phyloP scores from a whole-genome alignment of 1,139 yeast genomes.

The Meyerozyma elateridarum region DNA sequence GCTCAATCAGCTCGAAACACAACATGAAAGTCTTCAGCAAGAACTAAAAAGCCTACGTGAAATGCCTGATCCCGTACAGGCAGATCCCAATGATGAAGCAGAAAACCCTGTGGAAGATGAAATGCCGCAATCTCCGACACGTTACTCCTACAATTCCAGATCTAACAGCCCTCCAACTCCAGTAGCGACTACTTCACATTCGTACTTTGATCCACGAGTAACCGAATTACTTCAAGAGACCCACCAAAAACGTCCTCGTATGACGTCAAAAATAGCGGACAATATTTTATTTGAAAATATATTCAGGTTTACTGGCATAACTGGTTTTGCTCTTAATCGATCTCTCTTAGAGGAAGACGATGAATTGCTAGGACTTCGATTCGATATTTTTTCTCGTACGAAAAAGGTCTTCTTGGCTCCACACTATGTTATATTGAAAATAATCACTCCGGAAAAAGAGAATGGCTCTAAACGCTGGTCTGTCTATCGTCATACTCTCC shows the following conservation, averaged over 20 bases:
- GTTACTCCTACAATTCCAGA: too few relatives aligned
- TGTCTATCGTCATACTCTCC: conserved; percentile 34
- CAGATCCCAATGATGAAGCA: too few relatives aligned
- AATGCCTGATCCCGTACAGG: too few relatives aligned
- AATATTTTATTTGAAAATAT: conserved; percentile 36
- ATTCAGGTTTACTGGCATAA: conserved; percentile 34
- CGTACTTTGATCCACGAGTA: conserved; percentile 3
- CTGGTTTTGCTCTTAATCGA: conserved; percentile 38
- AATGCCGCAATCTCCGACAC: too few relatives aligned
- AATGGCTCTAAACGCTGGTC: conserved; percentile 20
- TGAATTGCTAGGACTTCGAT: conserved; percentile 32
- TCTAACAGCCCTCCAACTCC: too few relatives aligned
- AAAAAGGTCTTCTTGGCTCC: conserved; percentile 23
- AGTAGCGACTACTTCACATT: not conserved
- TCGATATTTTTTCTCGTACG: conserved; percentile 27
- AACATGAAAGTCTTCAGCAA: too few relatives aligned
- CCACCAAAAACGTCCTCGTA: conserved; percentile 1
- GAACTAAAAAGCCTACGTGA: too few relatives aligned
- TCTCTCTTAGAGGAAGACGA: conserved; percentile 18
- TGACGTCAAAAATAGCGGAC: conserved; percentile 4
- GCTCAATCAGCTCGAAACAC: too few relatives aligned
- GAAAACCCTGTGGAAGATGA: too few relatives aligned
- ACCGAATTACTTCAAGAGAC: conserved; percentile 8
- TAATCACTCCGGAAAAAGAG: conserved; percentile 12
- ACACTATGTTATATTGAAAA: conserved; percentile 35